Conservation (phyloP, 345 rosid genomes). For the Abelmoschus esculentus region DNA sequence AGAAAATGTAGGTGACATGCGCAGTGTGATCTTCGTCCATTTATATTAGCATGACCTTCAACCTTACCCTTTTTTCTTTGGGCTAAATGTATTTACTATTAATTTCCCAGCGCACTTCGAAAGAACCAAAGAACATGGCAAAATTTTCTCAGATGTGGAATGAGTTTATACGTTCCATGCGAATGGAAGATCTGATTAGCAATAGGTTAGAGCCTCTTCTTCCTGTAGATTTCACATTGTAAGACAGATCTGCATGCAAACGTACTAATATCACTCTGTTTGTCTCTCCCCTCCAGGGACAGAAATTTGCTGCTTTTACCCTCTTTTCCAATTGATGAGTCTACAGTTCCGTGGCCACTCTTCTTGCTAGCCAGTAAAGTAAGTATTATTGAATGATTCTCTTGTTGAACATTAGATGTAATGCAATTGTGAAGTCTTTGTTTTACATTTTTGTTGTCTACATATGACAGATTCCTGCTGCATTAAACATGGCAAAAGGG, state of each 20-base stretch:
- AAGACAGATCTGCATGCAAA: neutral
- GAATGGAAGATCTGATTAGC: conserved; percentile 85
- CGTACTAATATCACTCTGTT: conserved; percentile 13
- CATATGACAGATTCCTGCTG: conserved; percentile 68
- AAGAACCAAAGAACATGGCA: conserved; percentile 39
- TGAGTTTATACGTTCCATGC: conserved; percentile 70
- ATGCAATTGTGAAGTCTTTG: conserved; percentile 6
- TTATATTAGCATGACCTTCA: neutral
- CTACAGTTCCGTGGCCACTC: conserved; percentile 85
- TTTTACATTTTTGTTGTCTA: conserved; percentile 17
- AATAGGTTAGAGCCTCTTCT: conserved; percentile 45
- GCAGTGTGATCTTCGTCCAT: neutral
- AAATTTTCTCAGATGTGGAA: conserved; percentile 85
- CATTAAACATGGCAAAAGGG: conserved; percentile 94
- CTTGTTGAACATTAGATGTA: neutral
- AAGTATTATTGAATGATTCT: conserved; percentile 19
- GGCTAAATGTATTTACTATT: conserved; percentile 15
- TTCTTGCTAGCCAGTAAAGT: conserved; percentile 97
- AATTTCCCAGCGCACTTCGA: conserved; percentile 45
- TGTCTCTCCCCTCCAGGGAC: conserved; percentile 44
- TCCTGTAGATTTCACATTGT: conserved; percentile 10
- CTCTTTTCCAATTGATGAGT: conserved; percentile 44
- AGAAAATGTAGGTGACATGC: neutral
- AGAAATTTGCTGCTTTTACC: conserved; percentile 80
- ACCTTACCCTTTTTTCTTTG: neutral